Conservation (phyloP, 1,284 basidiomycete genomes). For the Stygiomarasmius scandens region DNA sequence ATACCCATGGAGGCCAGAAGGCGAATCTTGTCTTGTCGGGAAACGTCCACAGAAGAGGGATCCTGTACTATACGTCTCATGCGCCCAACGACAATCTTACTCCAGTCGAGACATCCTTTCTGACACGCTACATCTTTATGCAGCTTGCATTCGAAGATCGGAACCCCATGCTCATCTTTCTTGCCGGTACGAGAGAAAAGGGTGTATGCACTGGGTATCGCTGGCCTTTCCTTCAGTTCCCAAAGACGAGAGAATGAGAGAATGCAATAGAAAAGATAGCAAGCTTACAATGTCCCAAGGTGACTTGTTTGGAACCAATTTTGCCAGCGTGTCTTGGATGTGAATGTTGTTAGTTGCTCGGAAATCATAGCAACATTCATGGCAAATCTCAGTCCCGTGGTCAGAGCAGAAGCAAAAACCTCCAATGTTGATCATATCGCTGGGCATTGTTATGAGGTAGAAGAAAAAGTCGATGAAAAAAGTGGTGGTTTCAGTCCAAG, state of each 20-base stretch:
- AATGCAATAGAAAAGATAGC: too few relatives aligned
- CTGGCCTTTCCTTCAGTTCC: conserved; percentile 2
- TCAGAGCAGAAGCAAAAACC: conserved; percentile 34
- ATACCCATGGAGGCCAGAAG: conserved; percentile 11
- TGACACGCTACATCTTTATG: conserved; percentile 31
- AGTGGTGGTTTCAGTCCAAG: too few relatives aligned
- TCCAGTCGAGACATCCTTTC: conserved; percentile 33
- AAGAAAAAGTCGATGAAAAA: too few relatives aligned
- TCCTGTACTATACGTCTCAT: conserved; percentile 4
- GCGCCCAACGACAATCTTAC: conserved; percentile 15
- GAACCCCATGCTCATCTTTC: conserved; percentile 15
- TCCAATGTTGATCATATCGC: background rate
- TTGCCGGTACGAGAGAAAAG: conserved; percentile 27
- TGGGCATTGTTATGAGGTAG: too few relatives aligned
- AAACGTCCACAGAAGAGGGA: background rate
- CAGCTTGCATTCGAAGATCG: conserved; percentile 26
- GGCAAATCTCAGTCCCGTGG: conserved; percentile 36
- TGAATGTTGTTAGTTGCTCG: conserved; percentile 33
- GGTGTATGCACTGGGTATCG: conserved; percentile 23
- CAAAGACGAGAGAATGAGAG: too few relatives aligned
- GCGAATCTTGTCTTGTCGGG: conserved; percentile 9
- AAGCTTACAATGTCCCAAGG: conserved; percentile 13
- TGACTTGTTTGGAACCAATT: conserved; percentile 13
- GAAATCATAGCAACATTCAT: conserved; percentile 33
- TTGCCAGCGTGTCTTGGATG: conserved; percentile 29